These are phyloP conservation scores for Dothideomycetes sp. DNA, from an alignment of 2,329 filamentous ascomycete genomes.

Conservation along the genomic window DNA sequence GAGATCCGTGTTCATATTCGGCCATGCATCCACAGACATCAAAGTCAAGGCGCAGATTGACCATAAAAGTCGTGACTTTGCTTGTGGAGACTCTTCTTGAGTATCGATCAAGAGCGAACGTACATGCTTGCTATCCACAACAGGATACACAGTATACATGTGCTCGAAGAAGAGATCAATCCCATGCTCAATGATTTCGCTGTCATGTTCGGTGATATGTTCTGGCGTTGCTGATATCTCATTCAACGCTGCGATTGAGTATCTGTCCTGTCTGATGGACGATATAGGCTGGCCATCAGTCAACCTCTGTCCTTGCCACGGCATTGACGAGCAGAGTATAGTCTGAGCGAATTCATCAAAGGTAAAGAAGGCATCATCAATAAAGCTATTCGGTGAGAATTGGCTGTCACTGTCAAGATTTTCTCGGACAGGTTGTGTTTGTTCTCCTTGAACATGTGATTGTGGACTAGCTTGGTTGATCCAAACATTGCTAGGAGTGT, in stretches of 20 bases:
- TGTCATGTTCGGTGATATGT: no score
- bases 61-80: constrained; percentile 14
- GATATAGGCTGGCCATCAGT: no score
- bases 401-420: no score
- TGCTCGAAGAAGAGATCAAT: constrained; percentile 16
- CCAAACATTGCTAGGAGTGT: no score
- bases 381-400: neutral
- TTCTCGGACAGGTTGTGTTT: no score
- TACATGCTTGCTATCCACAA: constrained; percentile 9
- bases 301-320: neutral
- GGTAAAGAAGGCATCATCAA: constrained; percentile 14
- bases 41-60: constrained; percentile 16
- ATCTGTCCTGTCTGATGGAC: no score
- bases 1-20: constrained; percentile 13
- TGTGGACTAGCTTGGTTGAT: no score
- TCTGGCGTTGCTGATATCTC: no score
- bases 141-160: constrained; percentile 15
- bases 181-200: constrained; percentile 9
- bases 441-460: no score
- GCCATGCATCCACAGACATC: constrained; percentile 15
- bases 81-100: constrained; percentile 1
- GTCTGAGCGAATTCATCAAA: constrained; percentile 17
- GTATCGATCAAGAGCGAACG: constrained; percentile 6
- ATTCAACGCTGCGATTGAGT: no score
- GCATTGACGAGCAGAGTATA: constrained; percentile 6